Conservation (phyloP, 2,329 filamentous ascomycete genomes). For the Scedosporium apiospermum region DNA sequence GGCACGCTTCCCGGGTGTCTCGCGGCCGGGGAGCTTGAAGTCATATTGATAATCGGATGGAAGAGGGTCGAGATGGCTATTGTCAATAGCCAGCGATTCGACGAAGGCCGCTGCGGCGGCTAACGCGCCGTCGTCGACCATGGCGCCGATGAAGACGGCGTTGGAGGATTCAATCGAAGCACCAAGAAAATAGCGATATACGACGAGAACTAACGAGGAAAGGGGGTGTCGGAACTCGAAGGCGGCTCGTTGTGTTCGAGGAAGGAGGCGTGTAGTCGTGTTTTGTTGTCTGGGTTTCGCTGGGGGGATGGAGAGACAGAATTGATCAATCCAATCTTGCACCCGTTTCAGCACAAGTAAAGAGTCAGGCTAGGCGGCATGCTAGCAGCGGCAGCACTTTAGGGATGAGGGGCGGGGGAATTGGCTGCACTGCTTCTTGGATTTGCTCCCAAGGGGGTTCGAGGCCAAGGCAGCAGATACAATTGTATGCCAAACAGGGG, state of each 20-base stretch:
- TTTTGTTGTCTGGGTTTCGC: background rate
- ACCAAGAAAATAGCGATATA: background rate
- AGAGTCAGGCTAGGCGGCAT: background rate
- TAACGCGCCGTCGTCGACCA: constrained; percentile 47
- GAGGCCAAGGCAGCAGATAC: background rate
- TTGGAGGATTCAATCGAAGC: background rate
- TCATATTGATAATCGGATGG: constrained; percentile 33
- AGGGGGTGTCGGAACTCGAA: background rate
- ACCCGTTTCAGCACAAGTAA: constrained; percentile 3
- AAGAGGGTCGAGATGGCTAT: constrained; percentile 27
- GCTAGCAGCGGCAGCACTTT: background rate
- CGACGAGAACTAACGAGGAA: background rate
- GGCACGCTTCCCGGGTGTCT: constrained; percentile 63
- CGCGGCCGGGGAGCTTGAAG: constrained; percentile 67
- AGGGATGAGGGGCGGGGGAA: background rate
- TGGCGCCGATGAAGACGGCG: constrained; percentile 13
- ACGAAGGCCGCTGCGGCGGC: constrained; percentile 44
- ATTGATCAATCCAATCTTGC: background rate
- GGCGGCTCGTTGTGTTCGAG: background rate
- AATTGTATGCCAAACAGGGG: no score
- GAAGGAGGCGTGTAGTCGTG: background rate
- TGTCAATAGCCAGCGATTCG: constrained; percentile 38
- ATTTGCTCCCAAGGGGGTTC: background rate
- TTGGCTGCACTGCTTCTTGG: background rate
- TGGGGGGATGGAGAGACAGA: background rate